A percentile compares a stretch with the other conserved stretches of the same genome.
These are phyloP conservation scores for Populus hybrid DNA, from an alignment of 441 rosid species.

Conservation along the genomic window DNA sequence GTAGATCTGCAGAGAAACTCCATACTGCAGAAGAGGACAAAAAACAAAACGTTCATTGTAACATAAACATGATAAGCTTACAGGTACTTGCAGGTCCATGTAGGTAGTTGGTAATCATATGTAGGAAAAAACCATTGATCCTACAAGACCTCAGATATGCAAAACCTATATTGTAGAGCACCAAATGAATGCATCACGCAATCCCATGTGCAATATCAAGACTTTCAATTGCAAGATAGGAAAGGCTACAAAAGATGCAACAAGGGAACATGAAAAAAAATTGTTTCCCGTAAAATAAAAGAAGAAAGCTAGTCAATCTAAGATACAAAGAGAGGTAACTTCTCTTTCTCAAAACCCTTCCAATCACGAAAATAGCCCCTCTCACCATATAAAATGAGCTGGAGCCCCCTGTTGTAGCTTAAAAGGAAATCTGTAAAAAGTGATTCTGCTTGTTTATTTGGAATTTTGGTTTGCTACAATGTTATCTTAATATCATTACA, in stretches of 20 bases:
- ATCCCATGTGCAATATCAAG: neutral
- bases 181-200: neutral
- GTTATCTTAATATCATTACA: neutral
- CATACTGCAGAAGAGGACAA: constrained; percentile 54
- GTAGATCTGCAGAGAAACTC: constrained; percentile 84
- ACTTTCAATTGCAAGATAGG: neutral
- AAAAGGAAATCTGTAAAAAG: neutral
- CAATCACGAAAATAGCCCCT: neutral
- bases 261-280: neutral
- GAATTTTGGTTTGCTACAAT: neutral
- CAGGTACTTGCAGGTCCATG: neutral
- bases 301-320: too few species aligned
- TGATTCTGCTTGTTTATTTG: neutral
- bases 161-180: neutral
- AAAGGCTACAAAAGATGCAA: too few species aligned
- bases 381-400: neutral
- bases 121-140: neutral
- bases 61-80: neutral
- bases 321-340: neutral
- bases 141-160: neutral
- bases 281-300: neutral
- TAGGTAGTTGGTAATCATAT: neutral
- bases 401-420: neutral
- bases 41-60: neutral
- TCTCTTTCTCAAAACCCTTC: neutral